These are phyloP conservation scores for Nakazawaea populi DNA, from an alignment of 805 yeast species.

Conservation along the genomic window DNA sequence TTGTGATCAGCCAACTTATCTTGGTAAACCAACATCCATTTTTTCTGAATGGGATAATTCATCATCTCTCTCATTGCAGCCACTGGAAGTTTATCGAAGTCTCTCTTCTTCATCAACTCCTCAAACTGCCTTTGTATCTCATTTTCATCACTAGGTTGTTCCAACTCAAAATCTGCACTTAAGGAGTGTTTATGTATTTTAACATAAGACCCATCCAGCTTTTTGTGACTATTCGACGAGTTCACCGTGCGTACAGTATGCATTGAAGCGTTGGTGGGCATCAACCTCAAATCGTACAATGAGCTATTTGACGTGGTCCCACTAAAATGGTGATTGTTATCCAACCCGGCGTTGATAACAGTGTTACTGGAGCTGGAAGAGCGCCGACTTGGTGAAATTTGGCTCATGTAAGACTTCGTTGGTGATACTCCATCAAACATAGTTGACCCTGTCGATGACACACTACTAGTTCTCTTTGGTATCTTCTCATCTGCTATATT, in stretches of 20 bases:
- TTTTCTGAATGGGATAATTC: slow-evolving; percentile 67
- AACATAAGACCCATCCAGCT: slow-evolving; percentile 14
- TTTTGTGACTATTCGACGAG: slow-evolving; percentile 8
- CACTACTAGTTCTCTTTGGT: slow-evolving; percentile 4
- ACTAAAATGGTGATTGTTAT: slow-evolving; percentile 6
- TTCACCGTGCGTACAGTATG: slow-evolving; percentile 16
- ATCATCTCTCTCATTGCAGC: slow-evolving; percentile 74
- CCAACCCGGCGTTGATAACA: background rate
- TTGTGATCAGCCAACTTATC: slow-evolving; percentile 75
- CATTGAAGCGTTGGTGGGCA: slow-evolving; percentile 14
- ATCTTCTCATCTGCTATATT: background rate
- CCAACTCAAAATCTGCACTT: slow-evolving; percentile 40
- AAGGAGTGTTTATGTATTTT: slow-evolving; percentile 30
- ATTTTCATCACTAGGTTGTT: slow-evolving; percentile 59
- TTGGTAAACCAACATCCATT: slow-evolving; percentile 89
- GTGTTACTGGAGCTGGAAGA: slow-evolving; percentile 1
- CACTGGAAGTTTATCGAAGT: slow-evolving; percentile 56
- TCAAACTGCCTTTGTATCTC: slow-evolving; percentile 72
- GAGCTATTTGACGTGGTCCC: slow-evolving; percentile 3
- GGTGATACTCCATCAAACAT: slow-evolving; percentile 3
- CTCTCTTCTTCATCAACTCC: slow-evolving; percentile 78
- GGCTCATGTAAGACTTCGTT: slow-evolving; percentile 2
- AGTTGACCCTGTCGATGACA: slow-evolving; percentile 6
- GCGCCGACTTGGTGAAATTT: background rate
- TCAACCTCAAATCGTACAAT: slow-evolving; percentile 7